Evolutionary conservation across 2,329 filamentous ascomycete genomes (phyloP).

Genomic region (Sporothrix sp.): DNA sequence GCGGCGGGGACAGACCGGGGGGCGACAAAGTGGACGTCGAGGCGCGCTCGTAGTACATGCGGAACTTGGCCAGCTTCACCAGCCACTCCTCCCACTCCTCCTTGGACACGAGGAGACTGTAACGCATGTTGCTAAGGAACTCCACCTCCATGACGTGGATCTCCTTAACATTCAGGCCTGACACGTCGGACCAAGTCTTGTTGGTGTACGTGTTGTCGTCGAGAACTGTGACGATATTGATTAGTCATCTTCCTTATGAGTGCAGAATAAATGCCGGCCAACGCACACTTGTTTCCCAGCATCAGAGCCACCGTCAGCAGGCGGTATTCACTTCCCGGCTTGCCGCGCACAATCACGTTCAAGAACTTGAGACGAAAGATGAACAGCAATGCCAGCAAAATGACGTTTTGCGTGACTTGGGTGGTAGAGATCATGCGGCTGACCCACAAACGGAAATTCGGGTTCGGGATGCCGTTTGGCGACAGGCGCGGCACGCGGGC

Average conservation of each 20-base stretch:
- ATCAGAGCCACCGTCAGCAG: conserved; percentile 90
- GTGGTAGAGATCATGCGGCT: conserved; percentile 84
- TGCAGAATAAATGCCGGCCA: neutral
- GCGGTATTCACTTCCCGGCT: conserved; percentile 85
- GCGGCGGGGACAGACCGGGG: conserved; percentile 28
- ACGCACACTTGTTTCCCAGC: conserved; percentile 90
- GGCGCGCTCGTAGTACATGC: conserved; percentile 69
- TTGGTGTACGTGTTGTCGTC: conserved; percentile 99
- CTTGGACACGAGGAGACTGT: conserved; percentile 79
- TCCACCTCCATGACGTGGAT: conserved; percentile 99
- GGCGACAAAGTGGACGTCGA: conserved; percentile 23
- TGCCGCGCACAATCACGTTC: conserved; percentile 82
- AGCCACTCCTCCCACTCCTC: conserved; percentile 85
- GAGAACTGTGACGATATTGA: conserved; percentile 47
- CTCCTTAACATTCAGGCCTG: conserved; percentile 83
- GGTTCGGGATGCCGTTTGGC: conserved; percentile 63
- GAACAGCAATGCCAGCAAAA: conserved; percentile 80
- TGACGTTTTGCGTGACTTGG: conserved; percentile 92
- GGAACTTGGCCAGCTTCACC: conserved; percentile 69
- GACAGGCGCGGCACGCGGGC: conserved; percentile 45
- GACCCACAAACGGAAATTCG: conserved; percentile 88
- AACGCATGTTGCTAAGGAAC: conserved; percentile 96
- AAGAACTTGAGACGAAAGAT: conserved; percentile 87
- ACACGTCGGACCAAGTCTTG: conserved; percentile 98
- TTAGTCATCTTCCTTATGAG: conserved; percentile 12